Evolutionary conservation across 371 early-diverging fungal species (phyloP).

Genomic region (Chytridiales sp.): DNA sequence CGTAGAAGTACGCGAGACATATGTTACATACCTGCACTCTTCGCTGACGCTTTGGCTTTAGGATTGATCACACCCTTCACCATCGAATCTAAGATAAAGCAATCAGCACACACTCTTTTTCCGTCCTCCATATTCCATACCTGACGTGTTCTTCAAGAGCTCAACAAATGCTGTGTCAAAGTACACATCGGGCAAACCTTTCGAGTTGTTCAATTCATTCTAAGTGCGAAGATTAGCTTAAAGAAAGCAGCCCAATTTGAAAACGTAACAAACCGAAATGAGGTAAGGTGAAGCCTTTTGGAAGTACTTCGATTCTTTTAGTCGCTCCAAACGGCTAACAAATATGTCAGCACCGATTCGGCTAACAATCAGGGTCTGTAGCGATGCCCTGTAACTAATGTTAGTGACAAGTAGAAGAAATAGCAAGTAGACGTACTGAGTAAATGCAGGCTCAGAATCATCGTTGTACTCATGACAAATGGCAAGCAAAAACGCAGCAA

Average conservation of each 20-base stretch:
- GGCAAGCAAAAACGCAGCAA: slow-evolving; percentile 83
- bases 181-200: slow-evolving; percentile 51
- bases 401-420: background rate
- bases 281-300: slow-evolving; percentile 64
- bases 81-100: slow-evolving; percentile 3
- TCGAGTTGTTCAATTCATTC: slow-evolving; percentile 38
- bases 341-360: slow-evolving; percentile 85
- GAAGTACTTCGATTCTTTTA: slow-evolving; percentile 79
- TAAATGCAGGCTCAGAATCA: slow-evolving; percentile 69
- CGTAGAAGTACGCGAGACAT: background rate
- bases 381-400: slow-evolving; percentile 49
- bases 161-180: slow-evolving; percentile 83
- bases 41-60: slow-evolving; percentile 15
- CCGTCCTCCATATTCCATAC: slow-evolving; percentile 54
- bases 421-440: slow-evolving; percentile 44
- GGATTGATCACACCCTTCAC: slow-evolving; percentile 25
- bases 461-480: slow-evolving; percentile 84
- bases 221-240: slow-evolving; percentile 11
- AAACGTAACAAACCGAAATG: slow-evolving; percentile 46
- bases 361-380: slow-evolving; percentile 79
- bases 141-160: slow-evolving; percentile 74
- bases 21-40: slow-evolving; percentile 10
- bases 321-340: slow-evolving; percentile 72
- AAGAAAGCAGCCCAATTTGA: background rate
- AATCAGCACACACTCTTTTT: background rate